Evolutionary conservation across 2,329 filamentous ascomycete genomes (phyloP).

Genomic region (Pseudogymnoascus sp.): DNA sequence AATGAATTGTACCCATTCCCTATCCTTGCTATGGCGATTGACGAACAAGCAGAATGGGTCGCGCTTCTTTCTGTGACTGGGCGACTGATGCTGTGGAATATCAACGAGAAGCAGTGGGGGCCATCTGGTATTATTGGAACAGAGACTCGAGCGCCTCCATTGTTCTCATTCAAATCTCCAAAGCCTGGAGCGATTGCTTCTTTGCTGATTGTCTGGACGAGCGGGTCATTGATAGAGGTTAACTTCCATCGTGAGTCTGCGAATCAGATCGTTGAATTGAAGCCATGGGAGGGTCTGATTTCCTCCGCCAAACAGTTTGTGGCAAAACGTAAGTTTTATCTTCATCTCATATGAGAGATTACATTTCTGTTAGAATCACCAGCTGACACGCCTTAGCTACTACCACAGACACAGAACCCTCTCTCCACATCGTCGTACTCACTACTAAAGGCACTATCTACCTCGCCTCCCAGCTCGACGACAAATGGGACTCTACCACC

Average conservation of each 20-base stretch:
- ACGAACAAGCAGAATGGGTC: constrained; percentile 57
- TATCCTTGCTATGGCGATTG: constrained; percentile 56
- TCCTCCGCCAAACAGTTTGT: constrained; percentile 30
- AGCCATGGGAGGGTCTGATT: constrained; percentile 47
- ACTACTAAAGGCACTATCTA: constrained; percentile 46
- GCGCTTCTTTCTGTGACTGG: constrained; percentile 56
- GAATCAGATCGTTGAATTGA: constrained; percentile 36
- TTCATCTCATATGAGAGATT: constrained; percentile 18
- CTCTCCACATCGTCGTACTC: constrained; percentile 39
- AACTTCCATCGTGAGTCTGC: constrained; percentile 17
- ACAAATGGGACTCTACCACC: constrained; percentile 45
- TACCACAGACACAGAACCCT: constrained; percentile 17
- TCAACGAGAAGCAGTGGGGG: constrained; percentile 50
- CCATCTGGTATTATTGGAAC: constrained; percentile 48
- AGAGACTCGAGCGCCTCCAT: constrained; percentile 50
- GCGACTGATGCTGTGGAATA: constrained; percentile 56
- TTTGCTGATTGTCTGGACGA: constrained; percentile 55
- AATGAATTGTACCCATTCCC: constrained; percentile 45
- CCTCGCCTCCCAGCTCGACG: constrained; percentile 36
- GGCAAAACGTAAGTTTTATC: constrained; percentile 36
- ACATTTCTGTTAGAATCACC: constrained; percentile 28
- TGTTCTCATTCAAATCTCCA: constrained; percentile 55
- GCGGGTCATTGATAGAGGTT: constrained; percentile 56
- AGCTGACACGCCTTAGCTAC: constrained; percentile 24
- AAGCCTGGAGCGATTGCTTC: constrained; percentile 34